phyloP scores from a whole-genome alignment of 2,329 filamentous ascomycete genomes.

The Conoideocrella luteorostrata region DNA sequence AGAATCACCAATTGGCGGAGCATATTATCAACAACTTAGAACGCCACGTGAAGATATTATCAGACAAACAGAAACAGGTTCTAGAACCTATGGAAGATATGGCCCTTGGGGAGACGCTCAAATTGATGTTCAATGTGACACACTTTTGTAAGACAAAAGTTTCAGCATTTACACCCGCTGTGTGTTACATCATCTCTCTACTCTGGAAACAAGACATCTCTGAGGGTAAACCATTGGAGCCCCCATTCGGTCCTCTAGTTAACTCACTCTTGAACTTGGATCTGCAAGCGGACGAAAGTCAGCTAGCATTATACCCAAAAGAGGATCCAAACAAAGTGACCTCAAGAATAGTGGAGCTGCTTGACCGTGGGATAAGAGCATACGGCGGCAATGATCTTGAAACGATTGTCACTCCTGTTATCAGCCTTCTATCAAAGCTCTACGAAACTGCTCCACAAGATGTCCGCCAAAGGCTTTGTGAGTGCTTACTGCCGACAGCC shows the following conservation, averaged over 20 bases:
- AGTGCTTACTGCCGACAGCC: constrained; percentile 66
- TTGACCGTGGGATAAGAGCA: constrained; percentile 57
- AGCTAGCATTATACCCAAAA: constrained; percentile 59
- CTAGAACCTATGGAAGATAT: constrained; percentile 62
- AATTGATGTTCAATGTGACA: constrained; percentile 83
- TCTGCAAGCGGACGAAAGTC: constrained; percentile 48
- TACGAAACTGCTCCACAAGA: constrained; percentile 60
- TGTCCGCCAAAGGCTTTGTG: constrained; percentile 56
- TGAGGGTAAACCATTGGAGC: constrained; percentile 61
- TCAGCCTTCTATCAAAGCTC: constrained; percentile 68
- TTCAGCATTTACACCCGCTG: constrained; percentile 57
- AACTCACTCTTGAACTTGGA: constrained; percentile 80
- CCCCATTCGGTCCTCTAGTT: constrained; percentile 64
- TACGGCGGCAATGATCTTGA: constrained; percentile 70
- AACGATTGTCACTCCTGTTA: constrained; percentile 59
- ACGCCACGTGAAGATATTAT: constrained; percentile 54
- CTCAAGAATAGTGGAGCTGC: constrained; percentile 61
- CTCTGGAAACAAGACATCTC: constrained; percentile 54
- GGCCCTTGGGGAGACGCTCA: constrained; percentile 77
- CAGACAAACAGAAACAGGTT: constrained; percentile 23
- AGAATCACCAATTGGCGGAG: constrained; percentile 35
- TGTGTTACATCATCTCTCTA: constrained; percentile 65
- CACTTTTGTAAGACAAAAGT: constrained; percentile 61
- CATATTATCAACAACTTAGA: constrained; percentile 63
- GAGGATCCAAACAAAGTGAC: constrained; percentile 52